These are phyloP conservation scores for Phytophthora tubulina DNA, from an alignment of 352 stramenopile species.

Conservation along the genomic window DNA sequence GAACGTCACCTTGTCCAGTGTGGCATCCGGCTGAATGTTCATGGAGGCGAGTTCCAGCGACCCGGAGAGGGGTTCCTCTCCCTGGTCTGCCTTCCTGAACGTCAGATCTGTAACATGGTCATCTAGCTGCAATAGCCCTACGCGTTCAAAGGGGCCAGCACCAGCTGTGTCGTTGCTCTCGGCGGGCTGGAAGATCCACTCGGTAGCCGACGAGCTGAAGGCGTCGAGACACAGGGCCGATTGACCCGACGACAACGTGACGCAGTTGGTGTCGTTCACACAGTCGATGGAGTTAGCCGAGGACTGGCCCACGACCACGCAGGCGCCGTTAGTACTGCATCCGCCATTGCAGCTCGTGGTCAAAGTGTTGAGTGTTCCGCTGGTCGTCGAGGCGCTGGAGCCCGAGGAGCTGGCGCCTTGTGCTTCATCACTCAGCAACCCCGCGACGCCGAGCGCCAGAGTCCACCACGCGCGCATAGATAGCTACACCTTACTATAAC, in stretches of 20 bases:
- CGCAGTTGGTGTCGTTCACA: conserved; percentile 76
- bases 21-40: conserved; percentile 63
- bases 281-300: conserved; percentile 73
- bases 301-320: conserved; percentile 71
- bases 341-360: conserved; percentile 82
- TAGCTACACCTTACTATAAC: neutral
- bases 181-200: conserved; percentile 69
- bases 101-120: conserved; percentile 59
- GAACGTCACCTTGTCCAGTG: conserved; percentile 64
- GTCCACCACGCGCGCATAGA: conserved; percentile 36
- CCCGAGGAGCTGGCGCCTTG: conserved; percentile 15
- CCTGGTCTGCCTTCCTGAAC: conserved; percentile 52
- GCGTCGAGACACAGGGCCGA: conserved; percentile 72
- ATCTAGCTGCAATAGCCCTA: conserved; percentile 73
- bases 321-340: conserved; percentile 67
- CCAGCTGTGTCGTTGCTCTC: conserved; percentile 60
- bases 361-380: conserved; percentile 68
- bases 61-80: conserved; percentile 47
- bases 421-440: conserved; percentile 11
- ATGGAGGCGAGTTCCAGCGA: conserved; percentile 71
- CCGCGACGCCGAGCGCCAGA: conserved; percentile 18
- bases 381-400: conserved; percentile 18
- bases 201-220: conserved; percentile 46
- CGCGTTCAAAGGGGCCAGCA: conserved; percentile 70
- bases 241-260: conserved; percentile 72